These are phyloP conservation scores for Didymella keratinophila DNA, from an alignment of 2,329 filamentous ascomycete species.

Conservation along the genomic window DNA sequence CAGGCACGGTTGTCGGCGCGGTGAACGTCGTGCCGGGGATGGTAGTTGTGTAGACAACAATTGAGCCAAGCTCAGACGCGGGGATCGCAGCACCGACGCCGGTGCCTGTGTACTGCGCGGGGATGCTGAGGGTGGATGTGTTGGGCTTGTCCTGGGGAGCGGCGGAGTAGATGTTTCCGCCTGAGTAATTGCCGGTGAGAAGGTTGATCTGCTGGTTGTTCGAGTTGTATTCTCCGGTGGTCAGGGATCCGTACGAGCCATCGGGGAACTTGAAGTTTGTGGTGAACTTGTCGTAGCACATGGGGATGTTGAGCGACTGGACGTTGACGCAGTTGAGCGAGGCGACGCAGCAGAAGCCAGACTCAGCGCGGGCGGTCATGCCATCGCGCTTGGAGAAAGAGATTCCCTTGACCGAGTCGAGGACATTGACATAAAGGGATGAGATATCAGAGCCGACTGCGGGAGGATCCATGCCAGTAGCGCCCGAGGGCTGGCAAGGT, in stretches of 20 bases:
- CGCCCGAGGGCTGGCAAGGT: conserved; percentile 48
- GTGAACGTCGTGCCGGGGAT: conserved; percentile 39
- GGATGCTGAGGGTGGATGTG: conserved; percentile 54
- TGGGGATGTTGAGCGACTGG: conserved; percentile 52
- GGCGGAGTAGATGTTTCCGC: conserved; percentile 56
- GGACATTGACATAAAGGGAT: conserved; percentile 47
- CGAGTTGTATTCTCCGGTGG: conserved; percentile 54
- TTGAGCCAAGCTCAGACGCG: conserved; percentile 52
- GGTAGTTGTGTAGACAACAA: conserved; percentile 48
- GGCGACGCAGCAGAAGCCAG: conserved; percentile 47
- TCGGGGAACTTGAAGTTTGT: conserved; percentile 60
- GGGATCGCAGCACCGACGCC: conserved; percentile 59
- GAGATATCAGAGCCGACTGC: conserved; percentile 45
- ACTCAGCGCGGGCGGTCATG: conserved; percentile 27
- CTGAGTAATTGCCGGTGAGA: conserved; percentile 55
- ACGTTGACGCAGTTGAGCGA: conserved; percentile 55
- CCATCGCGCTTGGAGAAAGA: conserved; percentile 38
- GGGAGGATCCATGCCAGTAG: conserved; percentile 42
- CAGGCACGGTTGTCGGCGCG: conserved; percentile 32
- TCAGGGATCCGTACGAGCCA: conserved; percentile 57
- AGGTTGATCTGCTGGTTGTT: conserved; percentile 54
- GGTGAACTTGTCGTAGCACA: conserved; percentile 63
- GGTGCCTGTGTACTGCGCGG: conserved; percentile 56
- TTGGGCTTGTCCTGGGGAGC: conserved; percentile 53
- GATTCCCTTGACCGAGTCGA: conserved; percentile 47